Evolutionary conservation across 129 eudicot genomes (phyloP).

Genomic region (Dittrichia graveolens): DNA sequence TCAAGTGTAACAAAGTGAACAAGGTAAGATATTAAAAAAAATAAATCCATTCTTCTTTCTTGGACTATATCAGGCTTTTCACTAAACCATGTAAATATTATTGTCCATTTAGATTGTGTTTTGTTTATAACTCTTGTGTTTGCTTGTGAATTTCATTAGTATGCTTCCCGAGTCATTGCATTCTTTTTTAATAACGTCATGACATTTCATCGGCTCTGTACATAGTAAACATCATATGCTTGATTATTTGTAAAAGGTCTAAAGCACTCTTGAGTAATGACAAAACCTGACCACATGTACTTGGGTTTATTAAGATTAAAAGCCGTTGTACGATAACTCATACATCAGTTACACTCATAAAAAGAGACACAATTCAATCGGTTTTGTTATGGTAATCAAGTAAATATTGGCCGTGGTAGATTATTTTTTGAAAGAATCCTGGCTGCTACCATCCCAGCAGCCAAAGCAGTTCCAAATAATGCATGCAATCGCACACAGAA

Average conservation of each 20-base stretch:
- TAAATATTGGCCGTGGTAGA: constrained; percentile 26
- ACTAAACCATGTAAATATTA: constrained; percentile 6
- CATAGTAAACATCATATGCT: background rate
- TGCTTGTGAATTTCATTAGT: background rate
- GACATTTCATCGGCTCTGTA: background rate
- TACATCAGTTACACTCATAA: background rate
- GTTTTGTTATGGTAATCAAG: constrained; percentile 22
- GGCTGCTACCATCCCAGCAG: constrained; percentile 77
- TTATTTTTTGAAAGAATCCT: constrained; percentile 33
- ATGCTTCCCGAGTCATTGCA: background rate
- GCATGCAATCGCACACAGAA: constrained; percentile 83
- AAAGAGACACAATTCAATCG: background rate
- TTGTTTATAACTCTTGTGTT: background rate
- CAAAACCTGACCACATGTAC: background rate
- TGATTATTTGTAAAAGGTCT: background rate
- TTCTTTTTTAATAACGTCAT: background rate
- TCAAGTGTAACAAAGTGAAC: constrained; percentile 4
- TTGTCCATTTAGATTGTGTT: background rate
- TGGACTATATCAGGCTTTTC: background rate
- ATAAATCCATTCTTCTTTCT: background rate
- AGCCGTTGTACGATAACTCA: constrained; percentile 24
- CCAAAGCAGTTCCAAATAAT: constrained; percentile 72
- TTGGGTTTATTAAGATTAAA: constrained; percentile 1
- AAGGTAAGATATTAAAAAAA: background rate
- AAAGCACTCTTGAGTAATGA: background rate